A percentile compares a stretch with the other conserved stretches of the same genome.
Evolutionary conservation across 2,329 filamentous ascomycete genomes (phyloP).

Genomic region (Tetracladium maxilliforme): DNA sequence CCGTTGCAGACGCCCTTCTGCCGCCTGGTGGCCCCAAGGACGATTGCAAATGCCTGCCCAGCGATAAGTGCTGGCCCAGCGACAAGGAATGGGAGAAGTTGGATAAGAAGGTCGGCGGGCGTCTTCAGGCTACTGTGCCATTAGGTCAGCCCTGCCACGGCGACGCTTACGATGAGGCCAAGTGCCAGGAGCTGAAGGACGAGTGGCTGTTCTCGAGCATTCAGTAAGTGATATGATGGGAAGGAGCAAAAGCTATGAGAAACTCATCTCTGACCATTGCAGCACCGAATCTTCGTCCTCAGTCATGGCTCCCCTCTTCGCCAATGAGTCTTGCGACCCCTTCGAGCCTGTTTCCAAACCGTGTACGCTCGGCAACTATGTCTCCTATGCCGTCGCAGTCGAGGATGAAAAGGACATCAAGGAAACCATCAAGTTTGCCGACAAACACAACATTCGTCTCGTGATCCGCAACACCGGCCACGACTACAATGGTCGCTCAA

Average conservation of each 20-base stretch:
- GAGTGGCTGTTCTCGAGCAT: too few relatives aligned
- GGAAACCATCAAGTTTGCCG: conserved; percentile 20
- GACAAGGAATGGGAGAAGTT: conserved; percentile 4
- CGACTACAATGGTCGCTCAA: conserved; percentile 28
- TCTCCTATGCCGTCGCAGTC: conserved; percentile 14
- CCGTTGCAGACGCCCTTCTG: too few relatives aligned
- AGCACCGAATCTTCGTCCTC: conserved; percentile 22
- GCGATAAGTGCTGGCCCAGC: conserved; percentile 7
- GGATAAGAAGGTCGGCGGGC: conserved; percentile 6
- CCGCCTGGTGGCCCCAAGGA: too few relatives aligned
- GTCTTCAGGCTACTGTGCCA: conserved; percentile 5
- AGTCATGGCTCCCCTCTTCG: conserved; percentile 24
- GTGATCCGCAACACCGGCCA: conserved; percentile 29
- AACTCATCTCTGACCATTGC: too few relatives aligned
- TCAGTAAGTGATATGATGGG: too few relatives aligned
- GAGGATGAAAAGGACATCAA: conserved; percentile 8
- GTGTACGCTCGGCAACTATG: conserved; percentile 21
- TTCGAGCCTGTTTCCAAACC: conserved; percentile 17
- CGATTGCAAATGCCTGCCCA: too few relatives aligned
- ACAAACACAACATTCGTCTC: conserved; percentile 15
- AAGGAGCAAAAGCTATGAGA: too few relatives aligned
- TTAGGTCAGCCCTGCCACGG: conserved; percentile 9
- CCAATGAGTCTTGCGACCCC: conserved; percentile 16
- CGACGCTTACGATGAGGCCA: too few relatives aligned
- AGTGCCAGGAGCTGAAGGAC: too few relatives aligned